phyloP scores from a whole-genome alignment of 495 filamentous ascomycete genomes.

The Penicillium canariense region DNA sequence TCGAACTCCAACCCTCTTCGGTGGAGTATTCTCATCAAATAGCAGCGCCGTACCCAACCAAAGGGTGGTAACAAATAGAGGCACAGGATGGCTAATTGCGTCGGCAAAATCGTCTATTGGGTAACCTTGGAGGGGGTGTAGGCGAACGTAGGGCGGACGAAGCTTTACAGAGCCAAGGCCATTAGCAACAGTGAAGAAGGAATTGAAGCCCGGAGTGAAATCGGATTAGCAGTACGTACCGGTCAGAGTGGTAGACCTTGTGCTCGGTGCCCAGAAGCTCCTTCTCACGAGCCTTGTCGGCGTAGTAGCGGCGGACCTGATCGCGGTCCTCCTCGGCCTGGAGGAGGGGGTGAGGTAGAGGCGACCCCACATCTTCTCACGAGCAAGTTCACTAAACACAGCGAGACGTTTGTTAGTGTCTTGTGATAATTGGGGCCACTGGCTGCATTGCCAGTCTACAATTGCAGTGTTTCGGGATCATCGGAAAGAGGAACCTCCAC shows the following conservation, averaged over 20 bases:
- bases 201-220: not conserved
- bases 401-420: conserved; percentile 4
- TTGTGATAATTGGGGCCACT: not conserved
- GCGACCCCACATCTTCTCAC: conserved; percentile 96
- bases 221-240: conserved; percentile 53
- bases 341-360: conserved; percentile 90
- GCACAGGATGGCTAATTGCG: conserved; percentile 1
- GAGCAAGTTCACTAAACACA: conserved; percentile 74
- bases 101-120: conserved; percentile 27
- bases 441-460: not conserved
- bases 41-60: conserved; percentile 14
- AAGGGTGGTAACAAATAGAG: conserved; percentile 5
- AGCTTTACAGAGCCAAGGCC: conserved; percentile 25
- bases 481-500: conserved; percentile 8
- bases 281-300: conserved; percentile 86
- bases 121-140: conserved; percentile 43
- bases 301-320: conserved; percentile 77
- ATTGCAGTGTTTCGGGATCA: conserved; percentile 6
- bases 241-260: conserved; percentile 81
- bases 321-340: conserved; percentile 97
- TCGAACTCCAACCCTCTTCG: conserved; percentile 13
- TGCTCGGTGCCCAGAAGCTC: conserved; percentile 77
- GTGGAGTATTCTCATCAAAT: conserved; percentile 5
- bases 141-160: conserved; percentile 47
- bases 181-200: conserved; percentile 3